phyloP scores from a whole-genome alignment of 805 yeast genomes.

The Tetrapisispora namnaoensis region DNA sequence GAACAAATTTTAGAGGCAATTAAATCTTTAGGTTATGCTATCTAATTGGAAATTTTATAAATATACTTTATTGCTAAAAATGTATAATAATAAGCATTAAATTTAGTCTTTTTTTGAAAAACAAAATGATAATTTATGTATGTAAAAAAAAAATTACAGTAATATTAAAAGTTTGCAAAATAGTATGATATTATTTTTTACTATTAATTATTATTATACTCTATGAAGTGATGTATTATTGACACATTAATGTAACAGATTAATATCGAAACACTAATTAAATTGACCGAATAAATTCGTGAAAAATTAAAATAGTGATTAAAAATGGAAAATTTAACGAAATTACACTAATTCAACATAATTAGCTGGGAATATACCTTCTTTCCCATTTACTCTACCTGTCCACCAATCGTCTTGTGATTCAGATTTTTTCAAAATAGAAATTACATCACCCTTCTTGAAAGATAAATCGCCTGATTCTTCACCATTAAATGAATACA shows the following conservation, averaged over 20 bases:
- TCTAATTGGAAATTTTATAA: neutral
- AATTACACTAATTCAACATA: slow-evolving; percentile 63
- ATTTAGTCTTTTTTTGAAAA: neutral
- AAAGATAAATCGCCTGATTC: slow-evolving; percentile 87
- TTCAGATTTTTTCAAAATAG: slow-evolving; percentile 75
- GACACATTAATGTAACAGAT: too few relatives aligned
- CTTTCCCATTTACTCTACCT: slow-evolving; percentile 71
- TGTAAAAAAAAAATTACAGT: neutral
- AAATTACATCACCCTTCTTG: slow-evolving; percentile 88
- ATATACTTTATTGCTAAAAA: neutral
- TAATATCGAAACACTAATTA: too few relatives aligned
- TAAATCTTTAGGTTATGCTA: slow-evolving; percentile 16
- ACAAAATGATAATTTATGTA: neutral
- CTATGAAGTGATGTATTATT: neutral
- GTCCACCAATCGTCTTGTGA: slow-evolving; percentile 99
- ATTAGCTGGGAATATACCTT: slow-evolving; percentile 98
- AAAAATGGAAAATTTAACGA: neutral
- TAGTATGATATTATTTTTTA: neutral
- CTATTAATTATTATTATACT: neutral
- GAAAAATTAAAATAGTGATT: neutral
- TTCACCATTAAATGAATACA: slow-evolving; percentile 84
- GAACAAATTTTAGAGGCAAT: slow-evolving; percentile 23
- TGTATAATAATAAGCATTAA: neutral
- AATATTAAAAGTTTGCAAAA: neutral
- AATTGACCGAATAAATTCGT: too few relatives aligned